A percentile compares a stretch with the other conserved stretches of the same genome.
phyloP scores from a whole-genome alignment of 495 filamentous ascomycete genomes.

The Trichoderma virens region DNA sequence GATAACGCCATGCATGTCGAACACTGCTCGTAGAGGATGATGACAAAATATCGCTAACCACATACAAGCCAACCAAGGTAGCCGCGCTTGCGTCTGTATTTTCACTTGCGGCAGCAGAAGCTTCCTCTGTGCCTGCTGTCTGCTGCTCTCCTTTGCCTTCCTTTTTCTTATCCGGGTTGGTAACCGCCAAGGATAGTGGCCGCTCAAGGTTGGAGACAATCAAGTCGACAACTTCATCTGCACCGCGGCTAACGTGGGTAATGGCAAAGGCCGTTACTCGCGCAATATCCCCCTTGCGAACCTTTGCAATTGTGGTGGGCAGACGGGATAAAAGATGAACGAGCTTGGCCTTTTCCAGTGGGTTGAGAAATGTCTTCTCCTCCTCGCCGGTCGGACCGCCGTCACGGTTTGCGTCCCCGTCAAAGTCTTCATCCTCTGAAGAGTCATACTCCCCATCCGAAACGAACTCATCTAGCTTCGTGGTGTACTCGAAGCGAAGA shows the following conservation, averaged over 20 bases:
- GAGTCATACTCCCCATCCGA: slow-evolving; percentile 80
- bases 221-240: slow-evolving; percentile 84
- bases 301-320: slow-evolving; percentile 63
- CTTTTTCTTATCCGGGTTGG: slow-evolving; percentile 42
- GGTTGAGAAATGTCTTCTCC: slow-evolving; percentile 69
- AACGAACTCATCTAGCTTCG: slow-evolving; percentile 65
- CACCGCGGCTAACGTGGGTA: slow-evolving; percentile 65
- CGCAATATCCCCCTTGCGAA: slow-evolving; percentile 81
- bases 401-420: slow-evolving; percentile 59
- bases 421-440: slow-evolving; percentile 79
- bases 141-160: slow-evolving; percentile 25
- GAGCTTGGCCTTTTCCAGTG: slow-evolving; percentile 75
- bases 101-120: slow-evolving; percentile 21
- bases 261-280: slow-evolving; percentile 85
- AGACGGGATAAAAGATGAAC: slow-evolving; percentile 72
- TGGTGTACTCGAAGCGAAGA: slow-evolving; percentile 68
- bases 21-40: slow-evolving; percentile 77
- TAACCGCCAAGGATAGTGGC: slow-evolving; percentile 60
- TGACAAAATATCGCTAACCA: slow-evolving; percentile 83
- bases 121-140: slow-evolving; percentile 22
- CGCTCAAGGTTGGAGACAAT: slow-evolving; percentile 71
- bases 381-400: slow-evolving; percentile 39
- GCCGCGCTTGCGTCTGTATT: slow-evolving; percentile 58
- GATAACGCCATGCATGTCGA: slow-evolving; percentile 83
- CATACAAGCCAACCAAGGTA: slow-evolving; percentile 74